Conservation (phyloP, 257 asterid genomes). For the Galeopsis tetrahit region DNA sequence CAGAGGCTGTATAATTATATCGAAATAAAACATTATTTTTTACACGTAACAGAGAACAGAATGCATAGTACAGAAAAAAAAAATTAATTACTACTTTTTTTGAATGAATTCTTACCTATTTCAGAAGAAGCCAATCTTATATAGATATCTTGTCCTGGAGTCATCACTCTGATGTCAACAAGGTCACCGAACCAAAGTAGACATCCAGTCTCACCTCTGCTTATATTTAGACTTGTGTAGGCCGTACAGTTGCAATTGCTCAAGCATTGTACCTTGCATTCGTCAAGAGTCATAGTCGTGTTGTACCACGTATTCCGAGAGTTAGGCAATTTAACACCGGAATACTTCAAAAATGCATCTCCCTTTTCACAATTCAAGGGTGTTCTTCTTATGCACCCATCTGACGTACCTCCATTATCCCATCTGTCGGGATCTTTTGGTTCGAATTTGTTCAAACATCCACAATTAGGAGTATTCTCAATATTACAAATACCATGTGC, state of each 20-base stretch:
- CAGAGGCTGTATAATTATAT: background rate
- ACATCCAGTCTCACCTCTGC: background rate
- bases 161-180: background rate
- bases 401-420: background rate
- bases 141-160: conserved; percentile 1
- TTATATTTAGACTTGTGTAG: conserved; percentile 2
- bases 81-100: background rate
- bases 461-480: conserved; percentile 2
- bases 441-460: background rate
- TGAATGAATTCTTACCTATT: background rate
- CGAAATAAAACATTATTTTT: too few species aligned
- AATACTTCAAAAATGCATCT: background rate
- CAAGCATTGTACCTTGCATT: background rate
- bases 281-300: background rate
- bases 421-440: background rate
- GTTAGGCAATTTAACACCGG: background rate
- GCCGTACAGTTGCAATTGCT: background rate
- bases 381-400: background rate
- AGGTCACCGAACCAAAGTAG: background rate
- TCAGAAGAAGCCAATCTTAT: background rate
- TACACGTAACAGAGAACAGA: too few species aligned
- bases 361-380: background rate
- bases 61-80: too few species aligned
- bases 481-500: background rate
- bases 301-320: conserved; percentile 1